Conservation (phyloP, 164 flowering plant species). For the Tetracentron sinense region DNA sequence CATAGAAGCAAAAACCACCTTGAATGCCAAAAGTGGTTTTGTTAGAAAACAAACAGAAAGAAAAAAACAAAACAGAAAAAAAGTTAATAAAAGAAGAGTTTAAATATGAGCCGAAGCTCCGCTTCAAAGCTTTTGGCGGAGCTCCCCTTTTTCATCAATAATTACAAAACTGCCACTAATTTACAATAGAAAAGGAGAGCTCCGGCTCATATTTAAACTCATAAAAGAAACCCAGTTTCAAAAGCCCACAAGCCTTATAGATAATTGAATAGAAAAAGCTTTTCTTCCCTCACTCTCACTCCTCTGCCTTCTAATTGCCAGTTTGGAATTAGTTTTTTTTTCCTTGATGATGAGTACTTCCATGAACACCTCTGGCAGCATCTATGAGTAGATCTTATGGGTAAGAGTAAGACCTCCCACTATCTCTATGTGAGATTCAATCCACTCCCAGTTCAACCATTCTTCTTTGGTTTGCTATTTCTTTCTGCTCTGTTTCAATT, state of each 20-base stretch:
- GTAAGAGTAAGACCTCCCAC: conserved; percentile 3
- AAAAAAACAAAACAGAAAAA: conserved; percentile 11
- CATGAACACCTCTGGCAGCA: conserved; percentile 47
- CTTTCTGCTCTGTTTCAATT: not conserved
- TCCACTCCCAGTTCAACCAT: conserved; percentile 5
- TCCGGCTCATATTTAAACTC: no score
- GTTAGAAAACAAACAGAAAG: conserved; percentile 13
- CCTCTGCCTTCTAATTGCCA: conserved; percentile 49
- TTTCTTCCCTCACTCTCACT: conserved; percentile 27
- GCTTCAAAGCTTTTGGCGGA: no score
- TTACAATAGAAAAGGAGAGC: no score
- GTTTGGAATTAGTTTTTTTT: conserved; percentile 31
- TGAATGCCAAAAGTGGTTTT: conserved; percentile 24
- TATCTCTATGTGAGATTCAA: conserved; percentile 19
- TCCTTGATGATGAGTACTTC: conserved; percentile 28
- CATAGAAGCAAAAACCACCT: conserved; percentile 35
- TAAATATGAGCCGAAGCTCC: no score
- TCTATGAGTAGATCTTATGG: conserved; percentile 30
- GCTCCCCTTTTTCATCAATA: no score
- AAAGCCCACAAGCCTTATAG: not conserved
- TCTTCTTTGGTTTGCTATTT: not conserved
- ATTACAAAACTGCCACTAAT: no score
- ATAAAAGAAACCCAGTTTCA: conserved; percentile 12
- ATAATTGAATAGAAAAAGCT: conserved; percentile 12
- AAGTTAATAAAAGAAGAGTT: no score